Conservation (phyloP, 2,329 filamentous ascomycete species). For the Akanthomyces muscarius region DNA sequence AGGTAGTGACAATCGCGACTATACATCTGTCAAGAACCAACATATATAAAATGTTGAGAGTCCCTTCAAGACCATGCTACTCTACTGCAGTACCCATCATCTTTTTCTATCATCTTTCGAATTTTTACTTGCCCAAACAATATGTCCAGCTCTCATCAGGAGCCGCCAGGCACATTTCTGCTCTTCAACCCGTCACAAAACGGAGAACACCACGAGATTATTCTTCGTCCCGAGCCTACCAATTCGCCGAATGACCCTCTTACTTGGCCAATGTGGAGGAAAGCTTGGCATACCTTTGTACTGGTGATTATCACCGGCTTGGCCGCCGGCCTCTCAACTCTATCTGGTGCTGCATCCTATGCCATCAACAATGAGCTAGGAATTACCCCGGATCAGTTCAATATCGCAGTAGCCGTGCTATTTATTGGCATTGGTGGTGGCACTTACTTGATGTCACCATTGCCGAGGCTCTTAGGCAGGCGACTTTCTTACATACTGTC, state of each 20-base stretch:
- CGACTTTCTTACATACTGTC: conserved; percentile 52
- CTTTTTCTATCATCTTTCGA: no score
- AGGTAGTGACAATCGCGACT: not conserved
- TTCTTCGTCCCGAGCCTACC: conserved; percentile 51
- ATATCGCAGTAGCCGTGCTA: conserved; percentile 53
- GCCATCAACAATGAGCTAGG: conserved; percentile 47
- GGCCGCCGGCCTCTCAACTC: conserved; percentile 54
- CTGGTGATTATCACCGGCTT: conserved; percentile 51
- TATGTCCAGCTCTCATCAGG: not conserved
- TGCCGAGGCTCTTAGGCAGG: conserved; percentile 51
- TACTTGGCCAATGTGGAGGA: conserved; percentile 45
- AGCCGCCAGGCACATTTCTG: conserved; percentile 4
- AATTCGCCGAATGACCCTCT: conserved; percentile 49
- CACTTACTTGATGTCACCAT: conserved; percentile 49
- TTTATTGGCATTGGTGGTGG: conserved; percentile 55
- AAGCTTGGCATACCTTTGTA: conserved; percentile 47
- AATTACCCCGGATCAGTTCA: conserved; percentile 49
- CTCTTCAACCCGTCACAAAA: not conserved
- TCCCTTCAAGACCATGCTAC: no score
- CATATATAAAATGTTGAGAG: not conserved
- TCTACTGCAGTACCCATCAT: no score
- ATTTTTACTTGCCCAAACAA: not conserved
- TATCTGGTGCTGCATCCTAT: conserved; percentile 48
- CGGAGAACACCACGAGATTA: conserved; percentile 38
- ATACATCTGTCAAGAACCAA: no score